Percentiles rank a stretch among this genome's conserved stretches.
Evolutionary conservation across 345 rosid genomes (phyloP).

Genomic region (Boechera divaricarpa): DNA sequence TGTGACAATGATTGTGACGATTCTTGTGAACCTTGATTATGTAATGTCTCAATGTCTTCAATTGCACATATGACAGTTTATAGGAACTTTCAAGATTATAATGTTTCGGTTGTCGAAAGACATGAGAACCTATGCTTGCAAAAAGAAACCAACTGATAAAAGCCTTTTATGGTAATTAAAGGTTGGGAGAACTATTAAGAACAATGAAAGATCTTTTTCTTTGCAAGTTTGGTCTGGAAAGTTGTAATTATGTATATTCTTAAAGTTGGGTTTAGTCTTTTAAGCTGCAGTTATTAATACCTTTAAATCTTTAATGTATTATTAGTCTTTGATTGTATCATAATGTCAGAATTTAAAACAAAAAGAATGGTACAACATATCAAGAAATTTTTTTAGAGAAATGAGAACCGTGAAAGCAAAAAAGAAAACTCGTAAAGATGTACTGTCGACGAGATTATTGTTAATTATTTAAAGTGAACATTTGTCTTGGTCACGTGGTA

Average conservation of each 20-base stretch:
- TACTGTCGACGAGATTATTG: slow-evolving; percentile 27
- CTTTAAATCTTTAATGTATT: slow-evolving; percentile 9
- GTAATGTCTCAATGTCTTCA: neutral
- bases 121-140: neutral
- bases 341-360: slow-evolving; percentile 10
- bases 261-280: slow-evolving; percentile 37
- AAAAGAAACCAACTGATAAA: neutral
- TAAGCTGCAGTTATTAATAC: slow-evolving; percentile 32
- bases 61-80: neutral
- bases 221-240: slow-evolving; percentile 23
- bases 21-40: neutral
- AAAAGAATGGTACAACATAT: neutral
- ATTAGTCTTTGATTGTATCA: slow-evolving; percentile 33
- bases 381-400: slow-evolving; percentile 20
- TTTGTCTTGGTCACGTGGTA: slow-evolving; percentile 44
- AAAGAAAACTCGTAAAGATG: slow-evolving; percentile 34
- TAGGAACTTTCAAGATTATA: neutral
- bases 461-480: slow-evolving; percentile 36
- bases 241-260: slow-evolving; percentile 42
- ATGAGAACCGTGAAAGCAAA: slow-evolving; percentile 45
- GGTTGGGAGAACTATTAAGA: neutral
- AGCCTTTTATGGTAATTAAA: neutral
- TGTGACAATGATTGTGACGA: neutral
- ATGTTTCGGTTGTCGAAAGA: neutral
- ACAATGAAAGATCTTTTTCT: neutral